These are phyloP conservation scores for Brasenia schreberi DNA, from an alignment of 164 flowering plant genomes.

Conservation along the genomic window DNA sequence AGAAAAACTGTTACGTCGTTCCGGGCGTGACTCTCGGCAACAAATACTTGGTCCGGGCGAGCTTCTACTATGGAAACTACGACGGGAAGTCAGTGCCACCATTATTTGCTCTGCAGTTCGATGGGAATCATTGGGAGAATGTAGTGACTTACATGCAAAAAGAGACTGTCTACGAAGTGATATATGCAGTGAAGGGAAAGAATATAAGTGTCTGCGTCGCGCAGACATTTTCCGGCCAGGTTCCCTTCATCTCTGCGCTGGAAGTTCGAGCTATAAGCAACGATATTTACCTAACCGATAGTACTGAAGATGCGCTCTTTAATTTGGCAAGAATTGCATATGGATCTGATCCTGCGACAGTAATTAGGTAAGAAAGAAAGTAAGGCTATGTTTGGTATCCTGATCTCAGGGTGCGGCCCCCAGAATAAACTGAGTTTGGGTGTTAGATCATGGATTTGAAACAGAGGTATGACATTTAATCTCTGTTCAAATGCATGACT, in stretches of 20 bases:
- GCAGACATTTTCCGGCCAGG: conserved; percentile 18
- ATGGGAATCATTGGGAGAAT: conserved; percentile 18
- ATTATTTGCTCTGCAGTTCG: conserved; percentile 20
- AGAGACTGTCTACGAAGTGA: conserved; percentile 9
- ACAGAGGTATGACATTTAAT: no score
- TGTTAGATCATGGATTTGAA: no score
- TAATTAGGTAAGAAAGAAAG: background rate
- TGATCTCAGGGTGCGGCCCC: no score
- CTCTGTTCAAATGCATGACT: no score
- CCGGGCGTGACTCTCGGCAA: background rate
- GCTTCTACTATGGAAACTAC: conserved; percentile 2
- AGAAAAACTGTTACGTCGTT: conserved; percentile 24
- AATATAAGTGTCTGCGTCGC: conserved; percentile 19
- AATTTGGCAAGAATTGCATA: conserved; percentile 13
- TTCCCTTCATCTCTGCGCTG: conserved; percentile 29
- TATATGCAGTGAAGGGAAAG: conserved; percentile 12
- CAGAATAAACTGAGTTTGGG: no score
- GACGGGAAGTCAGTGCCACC: conserved; percentile 24
- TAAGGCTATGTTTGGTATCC: no score
- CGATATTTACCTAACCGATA: conserved; percentile 9
- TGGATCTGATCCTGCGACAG: conserved; percentile 8
- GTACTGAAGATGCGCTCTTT: conserved; percentile 11
- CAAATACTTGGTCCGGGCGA: conserved; percentile 20
- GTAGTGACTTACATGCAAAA: conserved; percentile 6
- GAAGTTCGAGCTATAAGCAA: conserved; percentile 20